A percentile compares a stretch with the other conserved stretches of the same genome.
Conservation (phyloP, 2,329 filamentous ascomycete genomes). For the Aspergillus pseudoterreus region DNA sequence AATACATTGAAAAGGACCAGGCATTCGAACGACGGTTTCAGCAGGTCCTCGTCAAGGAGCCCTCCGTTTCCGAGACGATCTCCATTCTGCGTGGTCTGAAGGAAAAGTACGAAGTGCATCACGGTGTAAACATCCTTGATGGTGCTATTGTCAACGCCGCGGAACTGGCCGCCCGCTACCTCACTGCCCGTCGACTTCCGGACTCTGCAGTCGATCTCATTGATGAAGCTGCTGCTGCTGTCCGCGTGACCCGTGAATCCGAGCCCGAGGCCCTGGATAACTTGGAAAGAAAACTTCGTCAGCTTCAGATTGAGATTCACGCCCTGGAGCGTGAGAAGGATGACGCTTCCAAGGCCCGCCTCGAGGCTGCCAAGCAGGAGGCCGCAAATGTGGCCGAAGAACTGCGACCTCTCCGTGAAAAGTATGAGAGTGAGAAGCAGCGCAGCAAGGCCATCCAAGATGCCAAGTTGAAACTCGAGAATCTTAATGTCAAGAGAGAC, state of each 20-base stretch:
- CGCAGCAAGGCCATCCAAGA: constrained; percentile 90
- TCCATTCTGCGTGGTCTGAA: constrained; percentile 98
- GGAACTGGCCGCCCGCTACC: constrained; percentile 87
- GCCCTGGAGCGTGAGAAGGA: constrained; percentile 92
- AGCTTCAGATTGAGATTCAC: constrained; percentile 96
- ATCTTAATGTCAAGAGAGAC: constrained; percentile 84
- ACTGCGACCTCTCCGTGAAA: constrained; percentile 82
- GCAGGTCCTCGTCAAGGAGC: constrained; percentile 95
- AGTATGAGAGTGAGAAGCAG: constrained; percentile 90
- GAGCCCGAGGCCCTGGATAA: constrained; percentile 95
- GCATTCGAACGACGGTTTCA: constrained; percentile 98
- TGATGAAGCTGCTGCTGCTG: constrained; percentile 94
- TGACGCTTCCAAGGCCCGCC: constrained; percentile 79
- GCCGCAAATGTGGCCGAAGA: constrained; percentile 94
- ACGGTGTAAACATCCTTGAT: constrained; percentile 94
- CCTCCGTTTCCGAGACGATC: constrained; percentile 80
- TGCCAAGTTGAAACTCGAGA: constrained; percentile 90
- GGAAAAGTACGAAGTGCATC: constrained; percentile 96
- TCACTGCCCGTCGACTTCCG: constrained; percentile 84
- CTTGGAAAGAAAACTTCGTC: constrained; percentile 81
- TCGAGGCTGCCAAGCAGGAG: constrained; percentile 80
- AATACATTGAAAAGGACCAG: constrained; percentile 98
- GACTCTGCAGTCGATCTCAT: constrained; percentile 96
- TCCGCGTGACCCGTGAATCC: constrained; percentile 90
- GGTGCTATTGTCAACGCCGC: constrained; percentile 87